Conservation (phyloP, 2,329 filamentous ascomycete genomes). For the Anisogramma anomala region DNA sequence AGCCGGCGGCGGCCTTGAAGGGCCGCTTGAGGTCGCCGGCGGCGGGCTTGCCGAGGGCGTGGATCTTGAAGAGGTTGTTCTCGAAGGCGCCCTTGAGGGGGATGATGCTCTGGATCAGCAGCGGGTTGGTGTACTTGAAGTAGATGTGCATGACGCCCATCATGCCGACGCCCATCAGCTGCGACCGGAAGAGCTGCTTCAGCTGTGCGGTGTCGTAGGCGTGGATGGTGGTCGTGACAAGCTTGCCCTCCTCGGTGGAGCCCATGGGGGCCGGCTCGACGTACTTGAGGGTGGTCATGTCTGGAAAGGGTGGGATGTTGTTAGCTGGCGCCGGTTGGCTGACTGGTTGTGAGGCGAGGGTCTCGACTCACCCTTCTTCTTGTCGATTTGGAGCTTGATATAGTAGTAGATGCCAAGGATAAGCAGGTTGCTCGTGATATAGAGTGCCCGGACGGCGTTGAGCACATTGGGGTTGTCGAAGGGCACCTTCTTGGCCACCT, state of each 20-base stretch:
- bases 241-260: constrained; percentile 85
- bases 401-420: constrained; percentile 79
- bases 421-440: constrained; percentile 58
- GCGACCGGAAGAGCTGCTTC: constrained; percentile 72
- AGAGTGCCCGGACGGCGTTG: constrained; percentile 43
- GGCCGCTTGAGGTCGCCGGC: constrained; percentile 86
- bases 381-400: constrained; percentile 74
- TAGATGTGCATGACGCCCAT: constrained; percentile 98
- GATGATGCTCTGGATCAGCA: constrained; percentile 97
- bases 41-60: constrained; percentile 78
- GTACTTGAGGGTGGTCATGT: constrained; percentile 96
- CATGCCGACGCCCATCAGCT: constrained; percentile 95
- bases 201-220: constrained; percentile 88
- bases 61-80: constrained; percentile 91
- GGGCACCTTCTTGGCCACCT: constrained; percentile 88
- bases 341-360: too few species aligned
- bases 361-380: constrained; percentile 74
- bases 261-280: constrained; percentile 93
- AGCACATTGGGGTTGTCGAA: constrained; percentile 69
- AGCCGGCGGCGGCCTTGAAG: constrained; percentile 75
- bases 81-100: constrained; percentile 93
- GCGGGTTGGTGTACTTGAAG: constrained; percentile 99
- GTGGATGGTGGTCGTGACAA: constrained; percentile 91
- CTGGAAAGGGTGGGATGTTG: constrained; percentile 32
- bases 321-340: neutral